phyloP scores from a whole-genome alignment of 2,329 filamentous ascomycete species.

The Talaromyces sp. region DNA sequence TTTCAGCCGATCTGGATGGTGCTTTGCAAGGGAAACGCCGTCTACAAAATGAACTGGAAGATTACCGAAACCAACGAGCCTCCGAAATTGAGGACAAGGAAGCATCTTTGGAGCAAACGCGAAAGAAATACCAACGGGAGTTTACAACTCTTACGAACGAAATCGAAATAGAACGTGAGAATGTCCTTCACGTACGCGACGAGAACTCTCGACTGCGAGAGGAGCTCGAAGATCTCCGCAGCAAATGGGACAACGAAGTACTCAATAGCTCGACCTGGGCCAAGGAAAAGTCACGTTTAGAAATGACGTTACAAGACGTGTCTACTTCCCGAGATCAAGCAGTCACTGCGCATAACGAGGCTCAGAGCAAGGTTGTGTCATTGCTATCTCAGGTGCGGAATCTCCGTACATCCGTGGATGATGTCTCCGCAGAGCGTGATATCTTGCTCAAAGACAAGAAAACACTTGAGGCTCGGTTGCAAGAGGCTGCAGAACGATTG shows the following conservation, averaged over 20 bases:
- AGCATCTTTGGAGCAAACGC: constrained; percentile 89
- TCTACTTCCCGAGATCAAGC: constrained; percentile 91
- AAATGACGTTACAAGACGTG: constrained; percentile 82
- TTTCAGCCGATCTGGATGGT: constrained; percentile 81
- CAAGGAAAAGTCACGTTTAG: constrained; percentile 91
- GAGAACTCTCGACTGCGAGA: constrained; percentile 88
- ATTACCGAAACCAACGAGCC: constrained; percentile 89
- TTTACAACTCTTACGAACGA: constrained; percentile 86
- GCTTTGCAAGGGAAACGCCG: constrained; percentile 86
- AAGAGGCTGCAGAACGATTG: constrained; percentile 80
- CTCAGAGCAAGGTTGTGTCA: constrained; percentile 85
- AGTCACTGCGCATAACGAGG: constrained; percentile 86
- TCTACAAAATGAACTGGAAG: constrained; percentile 93
- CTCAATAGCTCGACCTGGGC: constrained; percentile 97
- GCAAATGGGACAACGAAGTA: constrained; percentile 97
- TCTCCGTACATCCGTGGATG: constrained; percentile 78
- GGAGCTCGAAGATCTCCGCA: constrained; percentile 88
- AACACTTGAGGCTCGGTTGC: constrained; percentile 73
- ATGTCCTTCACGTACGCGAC: constrained; percentile 73
- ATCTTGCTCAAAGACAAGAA: constrained; percentile 83
- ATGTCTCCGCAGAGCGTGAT: constrained; percentile 79
- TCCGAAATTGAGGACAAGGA: constrained; percentile 98
- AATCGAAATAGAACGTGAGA: constrained; percentile 87
- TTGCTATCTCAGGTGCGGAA: constrained; percentile 83
- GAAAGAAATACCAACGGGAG: constrained; percentile 95